These are phyloP conservation scores for Annulohypoxylon bovei DNA, from an alignment of 495 filamentous ascomycete species.

Conservation along the genomic window DNA sequence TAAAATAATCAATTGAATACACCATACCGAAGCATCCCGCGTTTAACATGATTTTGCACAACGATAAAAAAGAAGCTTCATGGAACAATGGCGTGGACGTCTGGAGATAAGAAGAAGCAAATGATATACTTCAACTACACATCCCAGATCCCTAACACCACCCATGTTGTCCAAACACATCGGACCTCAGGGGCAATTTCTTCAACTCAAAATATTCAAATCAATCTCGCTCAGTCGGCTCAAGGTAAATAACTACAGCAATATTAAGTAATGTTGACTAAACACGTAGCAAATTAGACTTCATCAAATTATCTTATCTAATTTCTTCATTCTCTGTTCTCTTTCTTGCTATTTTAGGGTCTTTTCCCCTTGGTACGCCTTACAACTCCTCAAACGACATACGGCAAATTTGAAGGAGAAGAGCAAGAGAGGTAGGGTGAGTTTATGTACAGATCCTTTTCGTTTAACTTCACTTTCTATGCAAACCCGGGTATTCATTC, in stretches of 20 bases:
- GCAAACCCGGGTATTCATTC: constrained; percentile 34
- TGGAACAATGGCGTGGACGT: too few relatives aligned
- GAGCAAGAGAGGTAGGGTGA: not conserved
- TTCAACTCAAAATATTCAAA: not conserved
- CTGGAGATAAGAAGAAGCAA: too few relatives aligned
- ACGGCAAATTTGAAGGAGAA: not conserved
- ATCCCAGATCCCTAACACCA: too few relatives aligned
- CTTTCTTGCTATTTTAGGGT: not conserved
- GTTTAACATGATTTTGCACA: too few relatives aligned
- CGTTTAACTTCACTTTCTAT: constrained; percentile 2
- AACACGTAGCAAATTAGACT: constrained; percentile 15
- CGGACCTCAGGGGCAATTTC: not conserved
- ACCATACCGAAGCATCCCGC: too few relatives aligned
- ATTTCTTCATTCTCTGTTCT: not conserved
- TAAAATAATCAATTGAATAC: too few relatives aligned
- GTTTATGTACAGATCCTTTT: constrained; percentile 29
- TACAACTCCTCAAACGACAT: not conserved
- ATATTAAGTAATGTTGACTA: too few relatives aligned
- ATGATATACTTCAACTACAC: too few relatives aligned
- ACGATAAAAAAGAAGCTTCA: too few relatives aligned
- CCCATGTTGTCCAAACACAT: too few relatives aligned
- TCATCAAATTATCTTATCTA: constrained; percentile 11
- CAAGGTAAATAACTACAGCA: not conserved
- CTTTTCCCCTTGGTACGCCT: not conserved
- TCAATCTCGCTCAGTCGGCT: not conserved